phyloP scores from a whole-genome alignment of 2,329 filamentous ascomycete genomes.

The Calonectria montana region DNA sequence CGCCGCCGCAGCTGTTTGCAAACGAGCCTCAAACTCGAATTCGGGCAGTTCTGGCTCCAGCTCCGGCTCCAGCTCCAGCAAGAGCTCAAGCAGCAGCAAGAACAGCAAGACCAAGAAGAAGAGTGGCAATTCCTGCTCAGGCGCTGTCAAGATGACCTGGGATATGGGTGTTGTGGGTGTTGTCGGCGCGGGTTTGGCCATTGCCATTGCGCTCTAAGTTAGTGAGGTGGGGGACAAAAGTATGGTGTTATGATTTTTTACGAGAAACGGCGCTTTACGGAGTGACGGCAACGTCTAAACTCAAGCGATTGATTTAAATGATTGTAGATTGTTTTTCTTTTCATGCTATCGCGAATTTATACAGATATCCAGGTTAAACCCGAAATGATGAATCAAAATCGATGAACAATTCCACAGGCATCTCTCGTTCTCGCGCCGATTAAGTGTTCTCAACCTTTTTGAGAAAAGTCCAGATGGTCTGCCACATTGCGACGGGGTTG shows the following conservation, averaged over 20 bases:
- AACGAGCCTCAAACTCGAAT: constrained; percentile 9
- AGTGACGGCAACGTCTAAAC: background rate
- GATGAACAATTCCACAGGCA: background rate
- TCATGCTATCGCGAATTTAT: background rate
- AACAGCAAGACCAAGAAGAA: constrained; percentile 8
- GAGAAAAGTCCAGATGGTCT: background rate
- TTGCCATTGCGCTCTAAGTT: constrained; percentile 11
- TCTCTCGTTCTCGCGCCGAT: too few relatives aligned
- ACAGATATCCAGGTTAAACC: background rate
- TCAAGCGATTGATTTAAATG: background rate
- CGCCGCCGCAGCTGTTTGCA: constrained; percentile 9
- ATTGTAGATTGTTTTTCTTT: background rate
- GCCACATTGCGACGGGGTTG: constrained; percentile 50
- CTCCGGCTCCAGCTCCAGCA: background rate
- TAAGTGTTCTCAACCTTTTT: background rate
- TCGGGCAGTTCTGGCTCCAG: background rate
- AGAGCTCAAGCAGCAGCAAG: background rate
- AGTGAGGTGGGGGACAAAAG: background rate
- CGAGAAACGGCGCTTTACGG: background rate
- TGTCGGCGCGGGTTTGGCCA: constrained; percentile 14
- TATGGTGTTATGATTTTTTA: background rate
- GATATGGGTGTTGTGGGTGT: constrained; percentile 22
- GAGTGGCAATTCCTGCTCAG: constrained; percentile 18
- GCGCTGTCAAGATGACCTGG: background rate
- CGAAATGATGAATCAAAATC: background rate